Percentiles rank a stretch among this genome's conserved stretches.
Evolutionary conservation across 1,284 basidiomycete genomes (phyloP).

Genomic region (Irpex lacteus): DNA sequence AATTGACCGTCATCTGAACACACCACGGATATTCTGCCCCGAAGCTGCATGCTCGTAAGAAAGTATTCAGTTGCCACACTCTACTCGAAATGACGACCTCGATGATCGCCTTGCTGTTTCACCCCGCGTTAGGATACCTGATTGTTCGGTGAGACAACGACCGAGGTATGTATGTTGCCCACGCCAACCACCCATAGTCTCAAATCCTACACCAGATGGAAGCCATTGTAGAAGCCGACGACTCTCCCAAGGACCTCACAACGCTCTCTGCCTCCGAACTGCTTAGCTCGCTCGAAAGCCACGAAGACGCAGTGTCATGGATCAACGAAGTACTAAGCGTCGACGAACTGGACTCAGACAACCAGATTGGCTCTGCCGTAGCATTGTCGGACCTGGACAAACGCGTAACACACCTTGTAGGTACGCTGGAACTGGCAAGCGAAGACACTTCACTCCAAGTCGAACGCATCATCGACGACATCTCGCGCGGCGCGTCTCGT

Average conservation of each 20-base stretch:
- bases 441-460: conserved; percentile 85
- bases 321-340: conserved; percentile 52
- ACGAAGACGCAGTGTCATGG: conserved; percentile 53
- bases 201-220: conserved; percentile 7
- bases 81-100: background rate
- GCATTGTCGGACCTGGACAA: conserved; percentile 72
- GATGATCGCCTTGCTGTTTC: background rate
- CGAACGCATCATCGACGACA: conserved; percentile 86
- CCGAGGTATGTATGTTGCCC: background rate
- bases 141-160: background rate
- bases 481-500: conserved; percentile 83
- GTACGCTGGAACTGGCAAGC: conserved; percentile 75
- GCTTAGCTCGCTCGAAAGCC: conserved; percentile 26
- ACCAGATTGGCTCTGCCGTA: conserved; percentile 9
- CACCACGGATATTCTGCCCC: background rate
- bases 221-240: conserved; percentile 3
- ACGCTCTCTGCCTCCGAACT: conserved; percentile 5
- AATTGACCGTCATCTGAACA: background rate
- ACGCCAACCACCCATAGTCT: no score
- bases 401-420: conserved; percentile 70
- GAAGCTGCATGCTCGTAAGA: background rate
- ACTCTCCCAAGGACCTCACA: background rate
- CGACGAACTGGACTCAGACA: conserved; percentile 1
- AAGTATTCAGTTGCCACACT: background rate
- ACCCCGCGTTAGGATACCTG: background rate